Base-by-base conservation (phyloP, 1,284 basidiomycete genomes). In the Ganoderma leucocontextum region DNA sequence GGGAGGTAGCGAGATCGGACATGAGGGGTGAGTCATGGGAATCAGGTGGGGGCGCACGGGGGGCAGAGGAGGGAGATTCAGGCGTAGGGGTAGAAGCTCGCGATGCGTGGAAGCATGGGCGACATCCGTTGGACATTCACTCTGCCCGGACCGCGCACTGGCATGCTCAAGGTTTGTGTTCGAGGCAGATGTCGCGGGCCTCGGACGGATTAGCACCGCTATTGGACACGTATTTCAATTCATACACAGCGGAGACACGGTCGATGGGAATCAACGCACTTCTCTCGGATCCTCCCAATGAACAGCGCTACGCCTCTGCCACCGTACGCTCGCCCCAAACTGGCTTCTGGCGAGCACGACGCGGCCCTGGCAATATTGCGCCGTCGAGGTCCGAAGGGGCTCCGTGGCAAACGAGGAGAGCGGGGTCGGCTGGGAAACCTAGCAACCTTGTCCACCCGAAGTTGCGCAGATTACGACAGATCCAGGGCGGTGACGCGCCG, bases 21-120 rank as follows among this genome's bases (percentile, higher is more conserved):
- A 72, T 72, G 70, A 69, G 66, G 63, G 47, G 39, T 49, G 65
- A 65, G 70, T 71, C 70, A 71, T 69, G 65, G 57, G 70, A 69
- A 69, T 55, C 53, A 55, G 39, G 15, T 58, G 38, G 41, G 64
- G 62, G 67, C 62, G 67, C 55, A 63, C 63, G 52, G 58, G 58
- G 57, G 55, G 58, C 33, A 69, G 68, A 69, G 68, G 39, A 61
- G 25, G 63, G 52, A 66, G 70, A 66, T 66, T 69, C 63, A 66
- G 70, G 70, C 62, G 67, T 59, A 71, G 70, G 65, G 55, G 63
- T 42, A 58, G 58, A 66, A 65, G 65, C 63, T 58, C 55, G 60
- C 60, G 70, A 72, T 67, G 64, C 62, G 64, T 65, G 66, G 70
- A 72, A 72, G 70, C 68, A 64, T 58, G 66, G 65, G 44, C 58